Evolutionary conservation across 257 asterid species (phyloP).

Genomic region (Leptodermis oblonga): DNA sequence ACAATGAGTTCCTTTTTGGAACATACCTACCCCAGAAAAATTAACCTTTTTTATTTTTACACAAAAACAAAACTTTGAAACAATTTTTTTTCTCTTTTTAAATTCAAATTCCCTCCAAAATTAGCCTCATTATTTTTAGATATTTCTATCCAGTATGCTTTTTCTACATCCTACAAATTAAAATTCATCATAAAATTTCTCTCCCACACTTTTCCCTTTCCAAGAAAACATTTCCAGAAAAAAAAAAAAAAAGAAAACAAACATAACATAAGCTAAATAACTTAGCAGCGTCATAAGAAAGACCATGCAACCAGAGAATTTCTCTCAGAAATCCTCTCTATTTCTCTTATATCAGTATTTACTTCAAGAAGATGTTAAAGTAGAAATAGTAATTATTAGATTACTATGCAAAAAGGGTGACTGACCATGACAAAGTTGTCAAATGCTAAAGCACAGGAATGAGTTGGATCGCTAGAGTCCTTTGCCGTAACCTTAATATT

Average conservation of each 20-base stretch:
- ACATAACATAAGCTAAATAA: not conserved
- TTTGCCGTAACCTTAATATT: slow-evolving; percentile 60
- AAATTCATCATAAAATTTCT: not conserved
- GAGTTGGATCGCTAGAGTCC: slow-evolving; percentile 70
- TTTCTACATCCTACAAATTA: not conserved
- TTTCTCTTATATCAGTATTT: slow-evolving; percentile 6
- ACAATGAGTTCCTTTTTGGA: no score
- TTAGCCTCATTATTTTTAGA: not conserved
- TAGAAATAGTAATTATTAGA: not conserved
- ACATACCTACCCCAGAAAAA: not conserved
- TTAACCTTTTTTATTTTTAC: not conserved
- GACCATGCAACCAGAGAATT: slow-evolving; percentile 2
- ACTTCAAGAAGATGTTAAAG: not conserved
- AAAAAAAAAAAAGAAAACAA: not conserved
- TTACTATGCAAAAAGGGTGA: slow-evolving; percentile 3
- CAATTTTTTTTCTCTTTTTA: not conserved
- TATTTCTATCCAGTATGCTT: not conserved
- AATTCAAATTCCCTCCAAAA: not conserved
- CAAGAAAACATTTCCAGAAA: not conserved
- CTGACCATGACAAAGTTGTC: slow-evolving; percentile 93
- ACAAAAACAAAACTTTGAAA: not conserved
- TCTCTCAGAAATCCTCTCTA: slow-evolving; percentile 3
- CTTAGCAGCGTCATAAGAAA: slow-evolving; percentile 6
- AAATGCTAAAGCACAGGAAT: slow-evolving; percentile 81
- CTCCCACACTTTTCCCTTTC: not conserved